Conservation (phyloP, 2,329 filamentous ascomycete species). For the Pseudocercospora macadamiae region DNA sequence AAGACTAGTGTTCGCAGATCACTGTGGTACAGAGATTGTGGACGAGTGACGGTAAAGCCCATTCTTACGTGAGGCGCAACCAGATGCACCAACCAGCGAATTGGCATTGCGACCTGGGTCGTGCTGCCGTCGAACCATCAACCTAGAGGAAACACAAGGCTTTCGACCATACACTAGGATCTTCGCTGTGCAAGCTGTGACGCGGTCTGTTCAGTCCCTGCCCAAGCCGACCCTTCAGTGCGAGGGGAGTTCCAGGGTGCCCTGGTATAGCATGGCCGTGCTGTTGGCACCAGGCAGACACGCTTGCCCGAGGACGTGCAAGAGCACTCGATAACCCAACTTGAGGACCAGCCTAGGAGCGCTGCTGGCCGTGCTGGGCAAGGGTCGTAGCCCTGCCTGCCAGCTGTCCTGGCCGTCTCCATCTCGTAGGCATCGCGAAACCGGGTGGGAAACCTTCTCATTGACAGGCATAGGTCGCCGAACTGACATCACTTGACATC, state of each 20-base stretch:
- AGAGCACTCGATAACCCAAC: slow-evolving; percentile 14
- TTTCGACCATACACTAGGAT: slow-evolving; percentile 25
- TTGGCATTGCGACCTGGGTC: slow-evolving; percentile 29
- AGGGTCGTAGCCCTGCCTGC: slow-evolving; percentile 3
- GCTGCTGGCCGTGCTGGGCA: slow-evolving; percentile 18
- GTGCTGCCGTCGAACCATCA: slow-evolving; percentile 32
- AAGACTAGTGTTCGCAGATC: slow-evolving; percentile 30
- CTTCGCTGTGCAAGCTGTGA: slow-evolving; percentile 31
- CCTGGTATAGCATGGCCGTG: slow-evolving; percentile 21
- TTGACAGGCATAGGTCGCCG: slow-evolving; percentile 23
- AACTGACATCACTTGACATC: slow-evolving; percentile 28
- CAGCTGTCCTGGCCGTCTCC: slow-evolving; percentile 11
- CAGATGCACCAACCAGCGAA: slow-evolving; percentile 31
- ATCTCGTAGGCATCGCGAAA: slow-evolving; percentile 12
- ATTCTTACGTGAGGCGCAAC: slow-evolving; percentile 31
- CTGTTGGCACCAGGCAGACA: slow-evolving; percentile 19
- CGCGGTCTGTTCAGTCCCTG: slow-evolving; percentile 27
- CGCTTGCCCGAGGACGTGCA: slow-evolving; percentile 25
- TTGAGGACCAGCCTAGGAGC: slow-evolving; percentile 13
- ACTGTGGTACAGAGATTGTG: slow-evolving; percentile 29
- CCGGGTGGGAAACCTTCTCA: slow-evolving; percentile 21
- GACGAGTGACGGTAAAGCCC: slow-evolving; percentile 26
- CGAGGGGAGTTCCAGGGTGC: slow-evolving; percentile 22
- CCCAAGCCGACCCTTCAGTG: slow-evolving; percentile 22
- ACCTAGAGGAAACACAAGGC: slow-evolving; percentile 27